Base-by-base conservation (phyloP, 768 basidiomycete species). In the Amanita molliuscula region DNA sequence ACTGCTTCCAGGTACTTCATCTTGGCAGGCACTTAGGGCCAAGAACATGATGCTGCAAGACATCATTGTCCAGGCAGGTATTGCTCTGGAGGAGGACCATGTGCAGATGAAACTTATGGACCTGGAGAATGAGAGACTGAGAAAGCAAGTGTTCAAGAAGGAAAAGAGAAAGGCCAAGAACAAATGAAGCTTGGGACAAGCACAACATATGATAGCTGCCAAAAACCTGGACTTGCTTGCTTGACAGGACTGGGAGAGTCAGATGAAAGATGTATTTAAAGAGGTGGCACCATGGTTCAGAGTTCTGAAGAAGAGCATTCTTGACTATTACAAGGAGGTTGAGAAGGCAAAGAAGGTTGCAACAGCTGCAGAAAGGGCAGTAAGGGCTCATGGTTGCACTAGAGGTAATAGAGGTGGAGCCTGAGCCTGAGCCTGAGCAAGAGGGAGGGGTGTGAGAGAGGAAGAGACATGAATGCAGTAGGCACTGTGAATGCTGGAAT, bases 61-160 rank as follows among this genome's bases (percentile, higher is more conserved):
- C 13, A 13, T 25, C 6, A 7, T 44, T 6, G 4, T 31, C 4
- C 6, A 25, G 5, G 28, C 23, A 4, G 6, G 43, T 44, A 15
- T 6, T 6, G 11, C 21, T 16, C 23, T 65, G 20, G 55, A 56
- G 21, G 35, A 20, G 5, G 61, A 61, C 21, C 50, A 58, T 21
- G 59, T 62, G 6, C 53, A 46, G 21, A 62, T 53, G 51, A 36
- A 48, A 35, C 48, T 67, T 2, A 64, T 67, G 60, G 62, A 64
- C 20, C 28, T 36, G 0, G 63, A 67, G 49, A 67, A 66, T 53
- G 58, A 56, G 40, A 21, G 51, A 29, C 42, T 66, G 31, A 47
- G 60, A 1, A 41, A 59, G 45, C 49, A 53, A 18, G n/a, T 60
- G 21, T 62, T 56, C 48, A 34, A 37, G 2, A 38, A 38, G 18